Evolutionary conservation across 257 asterid species (phyloP), one percentile per base, ranked within the genome.

Genomic region (Buddleja alternifolia): DNA sequence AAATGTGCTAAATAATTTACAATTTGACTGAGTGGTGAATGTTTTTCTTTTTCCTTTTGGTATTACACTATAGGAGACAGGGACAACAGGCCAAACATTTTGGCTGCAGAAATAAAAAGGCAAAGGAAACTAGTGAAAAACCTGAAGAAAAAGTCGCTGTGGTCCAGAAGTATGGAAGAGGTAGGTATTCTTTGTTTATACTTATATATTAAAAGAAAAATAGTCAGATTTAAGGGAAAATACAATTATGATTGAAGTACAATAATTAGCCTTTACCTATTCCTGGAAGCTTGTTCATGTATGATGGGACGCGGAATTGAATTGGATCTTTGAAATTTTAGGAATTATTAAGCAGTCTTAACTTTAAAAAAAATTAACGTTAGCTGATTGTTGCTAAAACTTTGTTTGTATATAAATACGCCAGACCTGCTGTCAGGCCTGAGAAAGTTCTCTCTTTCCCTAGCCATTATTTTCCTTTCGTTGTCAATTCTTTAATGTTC

Each of bases 101-200:
- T 86, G 80, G 67, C 81, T 39, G 73, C 80, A 11, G 85, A 87
- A 68, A 44, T 84, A 25, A 87, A 90, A 83, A 77, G 72, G 79
- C 95, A 81, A 77, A 79, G 53, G 84, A 90, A 83, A 73, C 73
- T 80, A 29, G 88, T 85, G 68, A 86, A 75, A 67, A 85, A 45
- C 63, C 77, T 90, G 47, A 87, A 90, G 83, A 90, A 87, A 66
- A 83, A 85, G 70, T 87, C 96, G 2, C 70, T 90, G 56, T 90
- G 96, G 96, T 87, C 86, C 58, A 80, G 83, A 81, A 82, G 88
- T 69, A 77, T 90, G 90, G 96, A 90, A 73, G 96, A 90, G 85
- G 96, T 89, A 80, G 60, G n/a, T n/a, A n/a, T n/a, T 29, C 55
- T 52, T 74, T 73, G 61, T 36, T 70, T 59, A 48, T 62, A 23